A percentile compares a stretch with the other conserved stretches of the same genome.
Conservation (phyloP, 1,284 basidiomycete genomes). For the Naganishia albida region DNA sequence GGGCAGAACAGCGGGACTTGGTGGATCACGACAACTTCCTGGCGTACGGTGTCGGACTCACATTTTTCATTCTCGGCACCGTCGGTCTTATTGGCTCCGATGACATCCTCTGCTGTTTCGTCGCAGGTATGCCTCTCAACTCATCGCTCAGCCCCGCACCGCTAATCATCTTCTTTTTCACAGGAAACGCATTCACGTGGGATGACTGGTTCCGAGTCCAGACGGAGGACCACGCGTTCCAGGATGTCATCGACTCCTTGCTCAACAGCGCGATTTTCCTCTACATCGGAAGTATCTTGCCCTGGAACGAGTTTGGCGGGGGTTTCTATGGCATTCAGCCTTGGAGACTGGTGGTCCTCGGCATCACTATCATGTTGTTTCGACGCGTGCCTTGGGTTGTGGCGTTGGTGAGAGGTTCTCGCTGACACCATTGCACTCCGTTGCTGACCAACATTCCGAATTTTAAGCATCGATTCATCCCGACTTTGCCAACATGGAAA, state of each 20-base stretch:
- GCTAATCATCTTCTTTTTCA: background rate
- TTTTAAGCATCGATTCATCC: constrained; percentile 45
- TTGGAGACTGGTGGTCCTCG: constrained; percentile 79
- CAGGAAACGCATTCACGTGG: constrained; percentile 38
- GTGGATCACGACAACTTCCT: constrained; percentile 55
- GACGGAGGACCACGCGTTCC: constrained; percentile 59
- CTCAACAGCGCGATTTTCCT: constrained; percentile 65
- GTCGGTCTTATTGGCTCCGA: constrained; percentile 85
- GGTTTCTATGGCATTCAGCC: constrained; percentile 62
- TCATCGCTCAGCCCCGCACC: too few species aligned
- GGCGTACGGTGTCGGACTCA: constrained; percentile 51
- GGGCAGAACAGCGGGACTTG: constrained; percentile 43
- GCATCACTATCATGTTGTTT: constrained; percentile 72
- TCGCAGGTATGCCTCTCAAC: constrained; percentile 50
- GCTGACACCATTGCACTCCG: background rate
- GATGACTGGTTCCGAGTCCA: constrained; percentile 56
- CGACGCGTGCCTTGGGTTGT: constrained; percentile 78
- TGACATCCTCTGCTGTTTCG: constrained; percentile 67
- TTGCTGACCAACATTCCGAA: background rate
- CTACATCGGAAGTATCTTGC: constrained; percentile 90
- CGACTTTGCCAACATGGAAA: constrained; percentile 46
- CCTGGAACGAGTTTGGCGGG: constrained; percentile 58
- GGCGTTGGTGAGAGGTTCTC: constrained; percentile 56
- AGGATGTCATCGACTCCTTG: constrained; percentile 60
- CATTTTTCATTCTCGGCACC: constrained; percentile 72